Evolutionary conservation across 352 stramenopile species (phyloP), one percentile per base, ranked within the genome.

Genomic region (Globisporangium canariense): DNA sequence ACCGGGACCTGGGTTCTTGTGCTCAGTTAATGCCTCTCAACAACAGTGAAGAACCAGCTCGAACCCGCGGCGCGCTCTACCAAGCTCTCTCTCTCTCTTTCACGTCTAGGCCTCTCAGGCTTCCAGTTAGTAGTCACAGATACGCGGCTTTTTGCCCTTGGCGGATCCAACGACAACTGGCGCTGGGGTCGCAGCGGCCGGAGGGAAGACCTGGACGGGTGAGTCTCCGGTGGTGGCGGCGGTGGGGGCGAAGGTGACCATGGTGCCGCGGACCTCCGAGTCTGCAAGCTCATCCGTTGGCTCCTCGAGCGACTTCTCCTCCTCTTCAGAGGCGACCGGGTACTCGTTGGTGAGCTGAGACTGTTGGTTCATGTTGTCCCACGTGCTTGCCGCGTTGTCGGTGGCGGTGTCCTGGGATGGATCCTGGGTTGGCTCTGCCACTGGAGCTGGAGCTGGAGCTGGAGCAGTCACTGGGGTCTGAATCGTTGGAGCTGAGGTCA

Each of bases 281-380:
- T 47, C 41, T 16, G 36, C 13, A 14, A 47, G 41, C 16, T 47
- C 41, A 14, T 47, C 41, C 14, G 41, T n/a, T 4, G 36, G 36
- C 14, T 47, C 41, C 14, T 47, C 41, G 2, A 47, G 41, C 14
- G 16, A 18, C 41, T 47, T 47, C 3, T 34, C 22, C 22, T 20
- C 38, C 14, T 68, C 38, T 0, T 11, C 32, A 6, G 46, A 22
- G 32, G 28, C 34, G 3, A 4, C 45, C 2, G 25, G 36, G 10
- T 58, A 60, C 14, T 54, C 41, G 22, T 4, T 20, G 1, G 20
- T 57, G 50, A 55, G n/a, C 18, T 50, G 40, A 32, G 49, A 38
- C 34, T 62, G 34, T 41, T 69, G 58, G 58, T 69, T 65, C 20
- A 58, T 68, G 55, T 62, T 52, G 62, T 67, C 51, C 41, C 40